Conservation (phyloP, 2,329 filamentous ascomycete genomes). For the Fusarium sp. region DNA sequence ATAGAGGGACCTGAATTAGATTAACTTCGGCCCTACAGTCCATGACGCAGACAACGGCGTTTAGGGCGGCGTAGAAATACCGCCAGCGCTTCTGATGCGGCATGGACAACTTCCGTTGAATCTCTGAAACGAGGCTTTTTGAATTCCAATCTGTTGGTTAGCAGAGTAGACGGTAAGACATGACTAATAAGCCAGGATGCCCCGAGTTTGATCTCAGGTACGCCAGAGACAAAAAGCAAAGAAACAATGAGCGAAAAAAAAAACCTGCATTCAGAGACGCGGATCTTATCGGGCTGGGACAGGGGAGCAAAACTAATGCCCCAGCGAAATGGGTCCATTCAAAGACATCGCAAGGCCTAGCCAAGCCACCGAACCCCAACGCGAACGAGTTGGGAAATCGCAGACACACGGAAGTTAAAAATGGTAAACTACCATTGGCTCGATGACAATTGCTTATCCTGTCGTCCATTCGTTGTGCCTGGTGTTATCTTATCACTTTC, state of each 20-base stretch:
- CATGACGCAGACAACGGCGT: conserved; percentile 28
- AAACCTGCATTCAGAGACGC: conserved; percentile 17
- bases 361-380: conserved; percentile 38
- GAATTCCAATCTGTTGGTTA: conserved; percentile 30
- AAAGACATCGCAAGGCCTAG: conserved; percentile 25
- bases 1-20: conserved; percentile 10
- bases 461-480: conserved; percentile 18
- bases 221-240: conserved; percentile 11
- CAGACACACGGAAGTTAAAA: conserved; percentile 26
- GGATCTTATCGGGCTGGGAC: conserved; percentile 38
- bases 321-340: conserved; percentile 25
- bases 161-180: conserved; percentile 2
- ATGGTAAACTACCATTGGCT: conserved; percentile 25
- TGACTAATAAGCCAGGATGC: conserved; percentile 17
- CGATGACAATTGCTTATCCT: conserved; percentile 8
- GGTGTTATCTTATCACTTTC: conserved; percentile 23
- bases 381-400: conserved; percentile 26
- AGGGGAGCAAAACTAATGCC: conserved; percentile 17
- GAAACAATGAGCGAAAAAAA: conserved; percentile 6
- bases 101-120: conserved; percentile 28
- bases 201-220: conserved; percentile 1
- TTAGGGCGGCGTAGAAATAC: conserved; percentile 24
- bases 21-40: conserved; percentile 20
- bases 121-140: conserved; percentile 32
- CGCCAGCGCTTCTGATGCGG: not conserved